Evolutionary conservation across 768 basidiomycete genomes (phyloP).

Genomic region (Suillus subluteus): DNA sequence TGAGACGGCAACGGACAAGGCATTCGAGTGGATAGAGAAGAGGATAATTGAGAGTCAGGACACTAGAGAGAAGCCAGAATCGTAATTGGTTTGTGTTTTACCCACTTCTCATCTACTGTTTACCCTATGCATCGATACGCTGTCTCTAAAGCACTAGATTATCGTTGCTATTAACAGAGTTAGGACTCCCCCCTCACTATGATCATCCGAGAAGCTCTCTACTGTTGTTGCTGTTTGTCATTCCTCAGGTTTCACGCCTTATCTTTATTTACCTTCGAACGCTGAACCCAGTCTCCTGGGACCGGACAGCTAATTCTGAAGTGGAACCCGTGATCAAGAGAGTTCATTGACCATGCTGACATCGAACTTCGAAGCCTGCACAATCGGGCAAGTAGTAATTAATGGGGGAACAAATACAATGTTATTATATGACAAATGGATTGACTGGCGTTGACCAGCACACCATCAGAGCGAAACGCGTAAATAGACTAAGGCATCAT

Average conservation of each 20-base stretch:
- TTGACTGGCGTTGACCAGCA: neutral
- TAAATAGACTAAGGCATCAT: neutral
- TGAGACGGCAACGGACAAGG: conserved; percentile 66
- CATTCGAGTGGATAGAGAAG: conserved; percentile 72
- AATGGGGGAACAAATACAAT: neutral
- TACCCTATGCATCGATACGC: neutral
- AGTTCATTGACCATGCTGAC: neutral
- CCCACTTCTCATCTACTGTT: neutral
- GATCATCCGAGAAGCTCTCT: neutral
- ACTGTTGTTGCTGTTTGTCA: neutral
- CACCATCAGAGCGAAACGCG: neutral
- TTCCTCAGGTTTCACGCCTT: neutral
- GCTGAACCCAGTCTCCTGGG: neutral
- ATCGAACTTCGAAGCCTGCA: neutral
- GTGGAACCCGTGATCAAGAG: neutral
- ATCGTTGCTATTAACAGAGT: neutral
- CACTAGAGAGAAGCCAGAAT: conserved; percentile 33
- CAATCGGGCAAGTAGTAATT: neutral
- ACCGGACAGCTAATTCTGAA: neutral
- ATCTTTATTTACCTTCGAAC: neutral
- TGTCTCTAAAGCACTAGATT: neutral
- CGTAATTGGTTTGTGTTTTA: neutral
- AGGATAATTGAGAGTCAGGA: conserved; percentile 48
- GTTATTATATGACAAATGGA: neutral
- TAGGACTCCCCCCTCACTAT: no score